Conservation (phyloP, 2,329 filamentous ascomycete species). For the Ophiostoma australiae region DNA sequence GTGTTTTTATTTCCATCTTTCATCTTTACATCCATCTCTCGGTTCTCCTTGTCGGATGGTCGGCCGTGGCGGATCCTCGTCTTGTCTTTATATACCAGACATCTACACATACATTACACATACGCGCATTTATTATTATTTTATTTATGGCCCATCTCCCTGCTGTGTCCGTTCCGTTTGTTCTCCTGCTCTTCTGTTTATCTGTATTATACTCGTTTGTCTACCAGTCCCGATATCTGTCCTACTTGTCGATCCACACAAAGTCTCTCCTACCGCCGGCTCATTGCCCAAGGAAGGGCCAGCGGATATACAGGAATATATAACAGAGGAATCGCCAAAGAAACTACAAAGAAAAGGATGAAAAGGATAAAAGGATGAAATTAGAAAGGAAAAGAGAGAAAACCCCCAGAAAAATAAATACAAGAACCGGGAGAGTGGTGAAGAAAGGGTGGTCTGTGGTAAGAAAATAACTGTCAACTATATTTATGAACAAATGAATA, state of each 20-base stretch:
- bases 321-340: background rate
- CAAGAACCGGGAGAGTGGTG: background rate
- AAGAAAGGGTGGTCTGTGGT: background rate
- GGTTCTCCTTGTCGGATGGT: conserved; percentile 7
- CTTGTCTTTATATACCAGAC: background rate
- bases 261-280: background rate
- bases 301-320: conserved; percentile 3
- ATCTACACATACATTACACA: conserved; percentile 6
- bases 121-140: conserved; percentile 9
- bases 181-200: background rate
- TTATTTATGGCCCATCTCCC: background rate
- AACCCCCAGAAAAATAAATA: no score
- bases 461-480: no score
- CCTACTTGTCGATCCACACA: conserved; percentile 10
- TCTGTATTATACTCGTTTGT: background rate
- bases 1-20: background rate
- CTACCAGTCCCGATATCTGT: background rate
- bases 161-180: background rate
- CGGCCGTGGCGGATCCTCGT: background rate
- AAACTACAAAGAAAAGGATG: background rate
- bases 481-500: background rate
- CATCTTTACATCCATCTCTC: background rate
- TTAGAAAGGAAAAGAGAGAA: no score
- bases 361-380: background rate
- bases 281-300: background rate